Conservation (phyloP, 345 rosid species). For the Mallotus nudiflorus region DNA sequence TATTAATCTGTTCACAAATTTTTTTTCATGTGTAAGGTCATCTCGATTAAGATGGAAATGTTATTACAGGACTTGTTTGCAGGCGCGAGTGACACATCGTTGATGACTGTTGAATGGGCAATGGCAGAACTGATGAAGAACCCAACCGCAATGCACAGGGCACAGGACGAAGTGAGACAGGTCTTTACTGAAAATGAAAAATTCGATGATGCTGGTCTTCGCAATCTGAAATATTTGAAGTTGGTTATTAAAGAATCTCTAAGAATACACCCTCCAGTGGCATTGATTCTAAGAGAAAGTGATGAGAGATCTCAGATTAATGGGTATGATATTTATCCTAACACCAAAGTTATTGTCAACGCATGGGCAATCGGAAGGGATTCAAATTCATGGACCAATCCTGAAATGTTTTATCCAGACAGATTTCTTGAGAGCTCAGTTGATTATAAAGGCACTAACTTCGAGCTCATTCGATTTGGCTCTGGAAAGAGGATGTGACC, state of each 20-base stretch:
- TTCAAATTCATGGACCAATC: constrained; percentile 13
- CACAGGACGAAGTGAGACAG: constrained; percentile 15
- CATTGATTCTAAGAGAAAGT: constrained; percentile 21
- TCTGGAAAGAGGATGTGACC: constrained; percentile 27
- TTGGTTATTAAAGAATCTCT: constrained; percentile 16
- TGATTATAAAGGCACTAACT: constrained; percentile 24
- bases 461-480: constrained; percentile 28
- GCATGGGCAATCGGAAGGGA: no score
- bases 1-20: no score
- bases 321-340: constrained; percentile 9
- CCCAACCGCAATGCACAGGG: constrained; percentile 14
- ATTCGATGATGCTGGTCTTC: constrained; percentile 4
- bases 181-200: not conserved
- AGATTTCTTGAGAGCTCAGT: constrained; percentile 16
- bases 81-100: constrained; percentile 21
- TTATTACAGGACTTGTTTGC: constrained; percentile 19
- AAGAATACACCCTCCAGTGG: constrained; percentile 15
- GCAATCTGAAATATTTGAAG: constrained; percentile 8
- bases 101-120: constrained; percentile 12
- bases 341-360: constrained; percentile 17
- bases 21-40: no score
- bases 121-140: constrained; percentile 17
- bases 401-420: constrained; percentile 23
- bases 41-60: no score
- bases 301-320: not conserved